A percentile compares a stretch with the other conserved stretches of the same genome.
phyloP scores from a whole-genome alignment of 257 asterid genomes.

The Gynochthodes officinalis region DNA sequence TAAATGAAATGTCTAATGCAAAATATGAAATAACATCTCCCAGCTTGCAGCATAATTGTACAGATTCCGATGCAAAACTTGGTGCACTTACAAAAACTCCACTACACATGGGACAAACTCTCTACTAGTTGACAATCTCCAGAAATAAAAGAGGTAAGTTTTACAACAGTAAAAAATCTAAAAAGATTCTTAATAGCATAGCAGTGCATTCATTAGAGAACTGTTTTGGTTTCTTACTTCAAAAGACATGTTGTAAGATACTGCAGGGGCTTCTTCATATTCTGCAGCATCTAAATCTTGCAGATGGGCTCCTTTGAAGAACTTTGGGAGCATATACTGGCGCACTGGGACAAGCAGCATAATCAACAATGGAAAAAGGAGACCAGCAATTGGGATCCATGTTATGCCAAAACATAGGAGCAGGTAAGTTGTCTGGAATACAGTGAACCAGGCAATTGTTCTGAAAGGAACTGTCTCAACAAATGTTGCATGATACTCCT shows the following conservation, averaged over 20 bases:
- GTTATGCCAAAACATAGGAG: constrained; percentile 89
- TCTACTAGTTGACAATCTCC: background rate
- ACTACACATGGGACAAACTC: background rate
- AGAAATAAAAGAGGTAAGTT: background rate
- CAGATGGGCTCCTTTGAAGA: constrained; percentile 82
- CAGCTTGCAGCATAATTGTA: background rate
- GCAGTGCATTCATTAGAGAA: background rate
- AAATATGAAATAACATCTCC: background rate
- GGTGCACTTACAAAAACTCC: background rate
- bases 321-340: constrained; percentile 78
- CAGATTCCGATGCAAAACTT: background rate
- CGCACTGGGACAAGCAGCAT: constrained; percentile 95
- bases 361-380: constrained; percentile 83
- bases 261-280: constrained; percentile 89
- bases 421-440: constrained; percentile 81
- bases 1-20: background rate
- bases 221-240: constrained; percentile 42
- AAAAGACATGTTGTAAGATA: constrained; percentile 50
- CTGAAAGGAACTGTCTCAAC: constrained; percentile 93
- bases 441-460: constrained; percentile 76
- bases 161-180: background rate
- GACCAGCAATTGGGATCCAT: constrained; percentile 97
- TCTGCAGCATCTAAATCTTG: constrained; percentile 97
- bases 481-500: constrained; percentile 75
- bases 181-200: background rate